A percentile compares a stretch with the other conserved stretches of the same genome.
Evolutionary conservation across 495 filamentous ascomycete genomes (phyloP).

Genomic region (Daldinia decipiens): DNA sequence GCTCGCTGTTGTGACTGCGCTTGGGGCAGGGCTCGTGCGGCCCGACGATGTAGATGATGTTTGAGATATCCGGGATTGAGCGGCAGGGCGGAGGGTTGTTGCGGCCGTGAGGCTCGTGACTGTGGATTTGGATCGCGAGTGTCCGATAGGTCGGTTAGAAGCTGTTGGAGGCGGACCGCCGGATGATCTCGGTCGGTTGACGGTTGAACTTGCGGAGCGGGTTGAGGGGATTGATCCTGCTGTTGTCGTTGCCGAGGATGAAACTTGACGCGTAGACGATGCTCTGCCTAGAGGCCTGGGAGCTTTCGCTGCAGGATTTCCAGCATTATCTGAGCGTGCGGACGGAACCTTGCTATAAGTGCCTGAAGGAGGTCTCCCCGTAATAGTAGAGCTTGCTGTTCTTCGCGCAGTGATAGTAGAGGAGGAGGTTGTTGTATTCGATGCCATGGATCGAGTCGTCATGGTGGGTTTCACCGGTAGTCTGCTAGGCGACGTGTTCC

Average conservation of each 20-base stretch:
- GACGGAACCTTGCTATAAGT: slow-evolving; percentile 29
- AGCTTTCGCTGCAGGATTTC: slow-evolving; percentile 32
- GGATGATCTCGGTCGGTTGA: slow-evolving; percentile 38
- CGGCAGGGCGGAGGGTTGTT: slow-evolving; percentile 55
- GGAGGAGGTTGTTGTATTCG: slow-evolving; percentile 31
- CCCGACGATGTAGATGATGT: slow-evolving; percentile 38
- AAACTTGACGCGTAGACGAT: slow-evolving; percentile 36
- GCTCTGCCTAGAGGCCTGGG: slow-evolving; percentile 38
- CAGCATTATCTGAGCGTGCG: slow-evolving; percentile 21
- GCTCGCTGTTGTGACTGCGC: slow-evolving; percentile 30
- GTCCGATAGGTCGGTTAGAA: slow-evolving; percentile 23
- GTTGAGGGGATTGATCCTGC: slow-evolving; percentile 28
- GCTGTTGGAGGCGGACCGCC: slow-evolving; percentile 32
- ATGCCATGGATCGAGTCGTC: slow-evolving; percentile 41
- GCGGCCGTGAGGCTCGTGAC: slow-evolving; percentile 55
- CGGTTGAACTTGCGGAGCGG: slow-evolving; percentile 35
- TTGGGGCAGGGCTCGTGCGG: slow-evolving; percentile 41
- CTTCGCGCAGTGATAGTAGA: background rate
- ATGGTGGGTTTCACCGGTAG: slow-evolving; percentile 56
- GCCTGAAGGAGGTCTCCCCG: slow-evolving; percentile 26
- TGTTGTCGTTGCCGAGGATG: slow-evolving; percentile 39
- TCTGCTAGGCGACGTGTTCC: slow-evolving; percentile 58
- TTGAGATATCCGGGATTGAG: slow-evolving; percentile 38
- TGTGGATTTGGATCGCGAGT: slow-evolving; percentile 54
- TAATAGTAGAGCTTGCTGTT: slow-evolving; percentile 22